These are phyloP conservation scores for Thinopyrum obtusiflorum DNA, from an alignment of 202 grass and related monocot species.

Conservation along the genomic window DNA sequence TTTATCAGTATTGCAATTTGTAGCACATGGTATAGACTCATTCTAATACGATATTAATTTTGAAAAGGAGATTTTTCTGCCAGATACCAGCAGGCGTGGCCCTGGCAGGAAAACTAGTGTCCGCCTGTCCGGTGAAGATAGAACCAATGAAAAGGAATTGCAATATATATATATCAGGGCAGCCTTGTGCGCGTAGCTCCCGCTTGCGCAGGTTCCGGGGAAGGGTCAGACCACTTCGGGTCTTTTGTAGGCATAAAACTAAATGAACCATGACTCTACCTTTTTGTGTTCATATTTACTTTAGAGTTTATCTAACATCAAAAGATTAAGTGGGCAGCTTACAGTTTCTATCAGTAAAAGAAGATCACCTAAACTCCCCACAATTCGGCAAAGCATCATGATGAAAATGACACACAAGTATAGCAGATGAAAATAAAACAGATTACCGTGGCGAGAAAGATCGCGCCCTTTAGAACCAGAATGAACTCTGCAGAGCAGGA, in stretches of 20 bases:
- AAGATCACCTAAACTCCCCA: background rate
- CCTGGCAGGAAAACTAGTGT: background rate
- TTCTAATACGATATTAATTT: background rate
- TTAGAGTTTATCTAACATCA: background rate
- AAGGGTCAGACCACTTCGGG: no score
- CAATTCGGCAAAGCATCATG: background rate
- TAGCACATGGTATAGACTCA: background rate
- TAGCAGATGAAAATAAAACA: slow-evolving; percentile 6
- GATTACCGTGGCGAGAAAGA: slow-evolving; percentile 67
- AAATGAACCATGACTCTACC: background rate
- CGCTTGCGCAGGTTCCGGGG: no score
- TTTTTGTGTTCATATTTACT: slow-evolving; percentile 3
- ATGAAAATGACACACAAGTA: slow-evolving; percentile 8
- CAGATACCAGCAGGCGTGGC: background rate
- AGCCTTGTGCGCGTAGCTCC: no score
- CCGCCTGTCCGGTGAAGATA: background rate
- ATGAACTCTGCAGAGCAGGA: slow-evolving; percentile 34
- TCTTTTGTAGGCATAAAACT: background rate
- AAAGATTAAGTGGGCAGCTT: background rate
- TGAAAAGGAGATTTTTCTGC: background rate
- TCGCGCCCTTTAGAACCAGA: slow-evolving; percentile 54
- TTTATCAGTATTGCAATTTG: slow-evolving; percentile 15
- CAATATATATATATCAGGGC: background rate
- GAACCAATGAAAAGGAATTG: background rate
- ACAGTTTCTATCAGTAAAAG: background rate